Conservation (phyloP, 768 basidiomycete species). For the Leucogyrophana mollusca region DNA sequence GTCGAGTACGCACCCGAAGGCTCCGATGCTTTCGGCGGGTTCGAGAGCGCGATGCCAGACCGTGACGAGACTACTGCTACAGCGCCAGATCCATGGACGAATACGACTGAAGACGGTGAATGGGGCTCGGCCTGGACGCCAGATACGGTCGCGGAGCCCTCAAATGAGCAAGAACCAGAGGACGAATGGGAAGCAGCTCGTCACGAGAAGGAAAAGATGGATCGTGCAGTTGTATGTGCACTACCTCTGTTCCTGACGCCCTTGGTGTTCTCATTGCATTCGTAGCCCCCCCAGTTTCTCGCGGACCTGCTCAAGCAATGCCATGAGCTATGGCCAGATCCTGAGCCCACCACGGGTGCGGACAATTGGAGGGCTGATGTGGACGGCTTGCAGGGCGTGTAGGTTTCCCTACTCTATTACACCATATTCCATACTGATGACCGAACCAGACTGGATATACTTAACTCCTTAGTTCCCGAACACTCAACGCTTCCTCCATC, state of each 20-base stretch:
- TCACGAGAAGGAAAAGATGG: slow-evolving; percentile 54
- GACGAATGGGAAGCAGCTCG: slow-evolving; percentile 73
- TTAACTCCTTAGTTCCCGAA: slow-evolving; percentile 47
- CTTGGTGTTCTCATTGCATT: slow-evolving; percentile 16
- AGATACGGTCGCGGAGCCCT: not conserved
- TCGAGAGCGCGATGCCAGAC: no score
- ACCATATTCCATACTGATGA: slow-evolving; percentile 6
- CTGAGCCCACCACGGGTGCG: slow-evolving; percentile 12
- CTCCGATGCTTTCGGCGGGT: not conserved
- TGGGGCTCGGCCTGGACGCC: slow-evolving; percentile 45
- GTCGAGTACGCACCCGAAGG: not conserved
- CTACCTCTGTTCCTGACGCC: slow-evolving; percentile 11
- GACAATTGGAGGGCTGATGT: slow-evolving; percentile 41
- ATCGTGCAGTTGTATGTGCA: slow-evolving; percentile 62
- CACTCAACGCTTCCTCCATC: slow-evolving; percentile 49
- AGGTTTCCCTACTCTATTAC: slow-evolving; percentile 30
- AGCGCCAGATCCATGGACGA: slow-evolving; percentile 7
- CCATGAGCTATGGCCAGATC: slow-evolving; percentile 53
- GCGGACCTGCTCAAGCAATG: slow-evolving; percentile 54
- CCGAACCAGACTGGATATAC: slow-evolving; percentile 35
- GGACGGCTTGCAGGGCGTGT: slow-evolving; percentile 59
- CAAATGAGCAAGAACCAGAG: slow-evolving; percentile 25
- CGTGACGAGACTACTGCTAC: slow-evolving; percentile 9
- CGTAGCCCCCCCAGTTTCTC: slow-evolving; percentile 69
- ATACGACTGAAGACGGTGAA: slow-evolving; percentile 15